phyloP scores from a whole-genome alignment of 345 rosid genomes.

The Cardamine occulta region DNA sequence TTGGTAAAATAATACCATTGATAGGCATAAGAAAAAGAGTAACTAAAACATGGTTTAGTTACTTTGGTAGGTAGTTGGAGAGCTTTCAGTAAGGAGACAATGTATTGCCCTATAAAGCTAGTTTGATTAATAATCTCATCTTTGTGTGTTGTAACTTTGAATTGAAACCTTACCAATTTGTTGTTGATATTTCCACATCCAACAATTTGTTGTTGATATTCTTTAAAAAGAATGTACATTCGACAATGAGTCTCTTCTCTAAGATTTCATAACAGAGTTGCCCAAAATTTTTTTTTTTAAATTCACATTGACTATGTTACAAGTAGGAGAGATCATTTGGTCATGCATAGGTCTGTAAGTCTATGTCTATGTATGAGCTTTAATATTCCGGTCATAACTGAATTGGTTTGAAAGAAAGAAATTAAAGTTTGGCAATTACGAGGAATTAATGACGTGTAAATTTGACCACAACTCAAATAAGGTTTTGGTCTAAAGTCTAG shows the following conservation, averaged over 20 bases:
- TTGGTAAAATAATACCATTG: constrained; percentile 15
- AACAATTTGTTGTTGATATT: neutral
- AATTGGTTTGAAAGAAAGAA: constrained; percentile 12
- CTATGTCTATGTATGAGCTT: neutral
- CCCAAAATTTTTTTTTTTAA: too few relatives aligned
- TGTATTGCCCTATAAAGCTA: neutral
- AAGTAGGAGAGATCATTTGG: neutral
- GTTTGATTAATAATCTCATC: constrained; percentile 17
- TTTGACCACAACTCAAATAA: constrained; percentile 9
- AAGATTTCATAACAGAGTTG: neutral
- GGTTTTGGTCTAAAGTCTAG: constrained; percentile 18
- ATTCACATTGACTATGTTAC: neutral
- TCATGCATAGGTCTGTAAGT: neutral
- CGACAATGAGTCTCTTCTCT: neutral
- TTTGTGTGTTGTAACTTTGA: constrained; percentile 23
- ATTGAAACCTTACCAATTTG: constrained; percentile 24
- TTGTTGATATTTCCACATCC: constrained; percentile 28
- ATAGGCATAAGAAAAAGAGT: constrained; percentile 4
- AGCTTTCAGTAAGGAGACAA: constrained; percentile 22
- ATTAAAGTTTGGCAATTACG: constrained; percentile 15
- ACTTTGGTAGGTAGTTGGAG: constrained; percentile 34
- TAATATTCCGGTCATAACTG: too few relatives aligned
- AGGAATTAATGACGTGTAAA: constrained; percentile 15
- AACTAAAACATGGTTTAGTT: constrained; percentile 23
- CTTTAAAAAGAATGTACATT: neutral